Conservation (phyloP, 2,329 filamentous ascomycete species). For the Aspergillus quadricinctus region DNA sequence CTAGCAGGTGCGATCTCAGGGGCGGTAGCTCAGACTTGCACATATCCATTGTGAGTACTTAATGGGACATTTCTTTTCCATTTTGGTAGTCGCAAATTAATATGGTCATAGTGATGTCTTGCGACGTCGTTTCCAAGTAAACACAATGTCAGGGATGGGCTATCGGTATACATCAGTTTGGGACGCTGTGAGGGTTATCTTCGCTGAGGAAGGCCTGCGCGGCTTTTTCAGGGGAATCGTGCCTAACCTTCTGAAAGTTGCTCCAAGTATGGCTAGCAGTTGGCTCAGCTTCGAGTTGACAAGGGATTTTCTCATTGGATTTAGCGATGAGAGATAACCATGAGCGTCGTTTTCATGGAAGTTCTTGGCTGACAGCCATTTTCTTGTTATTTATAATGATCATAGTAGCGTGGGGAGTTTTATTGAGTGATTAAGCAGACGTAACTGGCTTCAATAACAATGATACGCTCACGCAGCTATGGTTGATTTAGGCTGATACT, state of each 20-base stretch:
- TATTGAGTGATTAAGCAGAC: neutral
- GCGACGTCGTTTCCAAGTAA: conserved; percentile 92
- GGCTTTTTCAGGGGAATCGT: conserved; percentile 95
- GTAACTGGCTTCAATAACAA: neutral
- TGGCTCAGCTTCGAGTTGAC: conserved; percentile 97
- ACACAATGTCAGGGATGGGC: conserved; percentile 98
- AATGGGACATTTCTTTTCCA: neutral
- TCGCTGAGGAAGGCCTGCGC: conserved; percentile 74
- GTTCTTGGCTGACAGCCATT: neutral
- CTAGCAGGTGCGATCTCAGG: conserved; percentile 90
- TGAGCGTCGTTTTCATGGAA: neutral
- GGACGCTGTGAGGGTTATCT: conserved; percentile 77
- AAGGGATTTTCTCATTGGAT: conserved; percentile 72
- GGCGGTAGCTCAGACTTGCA: conserved; percentile 93
- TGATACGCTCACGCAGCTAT: neutral
- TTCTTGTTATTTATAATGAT: neutral
- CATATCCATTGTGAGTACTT: conserved; percentile 85
- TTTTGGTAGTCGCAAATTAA: conserved; percentile 3
- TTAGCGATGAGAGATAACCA: conserved; percentile 36
- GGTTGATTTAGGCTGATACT: neutral
- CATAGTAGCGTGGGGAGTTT: neutral
- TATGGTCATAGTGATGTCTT: conserved; percentile 68
- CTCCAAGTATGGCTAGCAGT: conserved; percentile 96
- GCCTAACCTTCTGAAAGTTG: conserved; percentile 93
- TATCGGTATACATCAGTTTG: conserved; percentile 87